Percentiles rank a stretch among this genome's conserved stretches.
Conservation (phyloP, 2,329 filamentous ascomycete genomes). For the Apiospora malaysiana region DNA sequence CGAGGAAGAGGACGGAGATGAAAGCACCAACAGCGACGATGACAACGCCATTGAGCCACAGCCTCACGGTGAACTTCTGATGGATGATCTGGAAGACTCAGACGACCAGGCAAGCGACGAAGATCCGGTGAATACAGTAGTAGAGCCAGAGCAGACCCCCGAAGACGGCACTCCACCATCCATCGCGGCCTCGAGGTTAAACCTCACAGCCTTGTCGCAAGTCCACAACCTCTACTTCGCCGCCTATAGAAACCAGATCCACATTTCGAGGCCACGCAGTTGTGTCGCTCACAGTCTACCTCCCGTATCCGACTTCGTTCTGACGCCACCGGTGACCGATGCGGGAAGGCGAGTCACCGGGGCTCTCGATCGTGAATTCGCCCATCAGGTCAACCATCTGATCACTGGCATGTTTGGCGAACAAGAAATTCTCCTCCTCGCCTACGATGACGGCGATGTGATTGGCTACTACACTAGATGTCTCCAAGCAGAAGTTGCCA, state of each 20-base stretch:
- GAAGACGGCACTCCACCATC: conserved; percentile 27
- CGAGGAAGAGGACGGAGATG: conserved; percentile 2
- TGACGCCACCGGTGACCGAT: conserved; percentile 51
- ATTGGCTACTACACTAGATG: conserved; percentile 69
- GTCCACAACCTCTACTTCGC: conserved; percentile 67
- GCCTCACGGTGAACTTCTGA: background rate
- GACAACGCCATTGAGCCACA: background rate
- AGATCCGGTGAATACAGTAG: conserved; percentile 17
- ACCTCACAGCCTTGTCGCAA: conserved; percentile 64
- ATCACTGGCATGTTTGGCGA: conserved; percentile 71
- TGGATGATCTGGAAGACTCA: conserved; percentile 21
- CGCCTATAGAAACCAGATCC: conserved; percentile 62
- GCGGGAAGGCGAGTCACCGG: conserved; percentile 52
- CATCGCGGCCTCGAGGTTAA: conserved; percentile 53
- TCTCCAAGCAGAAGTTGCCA: conserved; percentile 43
- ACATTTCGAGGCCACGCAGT: conserved; percentile 59
- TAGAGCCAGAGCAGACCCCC: conserved; percentile 19
- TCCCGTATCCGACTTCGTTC: conserved; percentile 53
- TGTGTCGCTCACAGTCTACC: conserved; percentile 55
- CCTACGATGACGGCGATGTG: conserved; percentile 78
- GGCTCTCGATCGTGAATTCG: conserved; percentile 54
- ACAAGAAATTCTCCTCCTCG: conserved; percentile 71
- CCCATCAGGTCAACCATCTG: conserved; percentile 73
- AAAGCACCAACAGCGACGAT: background rate
- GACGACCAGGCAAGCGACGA: conserved; percentile 22